These are phyloP conservation scores for Brasilioporus rufonigricans DNA, from an alignment of 768 basidiomycete species.

Conservation along the genomic window DNA sequence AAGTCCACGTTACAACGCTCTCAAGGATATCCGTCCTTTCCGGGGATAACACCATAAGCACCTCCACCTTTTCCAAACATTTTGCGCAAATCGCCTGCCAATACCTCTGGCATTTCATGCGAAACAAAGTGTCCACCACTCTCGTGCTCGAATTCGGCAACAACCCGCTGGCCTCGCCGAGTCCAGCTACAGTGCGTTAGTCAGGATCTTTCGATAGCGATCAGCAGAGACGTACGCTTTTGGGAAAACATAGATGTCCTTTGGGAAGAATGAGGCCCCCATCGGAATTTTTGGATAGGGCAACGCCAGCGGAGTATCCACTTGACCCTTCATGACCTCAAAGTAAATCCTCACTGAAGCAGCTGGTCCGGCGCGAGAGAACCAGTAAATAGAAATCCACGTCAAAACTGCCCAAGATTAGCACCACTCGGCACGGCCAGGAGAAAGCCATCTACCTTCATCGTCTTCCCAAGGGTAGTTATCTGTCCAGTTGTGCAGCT, in stretches of 20 bases:
- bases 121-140: conserved; percentile 61
- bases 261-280: conserved; percentile 48
- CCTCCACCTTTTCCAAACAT: conserved; percentile 57
- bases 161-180: conserved; percentile 35
- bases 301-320: conserved; percentile 10
- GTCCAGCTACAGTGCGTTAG: conserved; percentile 37
- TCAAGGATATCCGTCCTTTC: conserved; percentile 41
- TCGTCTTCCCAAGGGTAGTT: conserved; percentile 49
- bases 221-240: not conserved
- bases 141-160: conserved; percentile 48
- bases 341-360: conserved; percentile 59
- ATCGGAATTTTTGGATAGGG: not conserved
- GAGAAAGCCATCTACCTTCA: conserved; percentile 9
- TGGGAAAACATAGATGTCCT: conserved; percentile 39
- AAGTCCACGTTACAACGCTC: not conserved
- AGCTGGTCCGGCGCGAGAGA: conserved; percentile 57
- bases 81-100: conserved; percentile 49
- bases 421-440: not conserved
- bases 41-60: conserved; percentile 46
- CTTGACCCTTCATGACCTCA: conserved; percentile 33
- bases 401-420: conserved; percentile 43
- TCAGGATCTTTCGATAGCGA: not conserved
- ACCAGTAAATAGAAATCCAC: conserved; percentile 58
- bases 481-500: conserved; percentile 47
- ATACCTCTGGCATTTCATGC: conserved; percentile 44